Evolutionary conservation across 495 filamentous ascomycete species (phyloP), one percentile per base, ranked within the genome.

Genomic region (Pyronema domesticum): DNA sequence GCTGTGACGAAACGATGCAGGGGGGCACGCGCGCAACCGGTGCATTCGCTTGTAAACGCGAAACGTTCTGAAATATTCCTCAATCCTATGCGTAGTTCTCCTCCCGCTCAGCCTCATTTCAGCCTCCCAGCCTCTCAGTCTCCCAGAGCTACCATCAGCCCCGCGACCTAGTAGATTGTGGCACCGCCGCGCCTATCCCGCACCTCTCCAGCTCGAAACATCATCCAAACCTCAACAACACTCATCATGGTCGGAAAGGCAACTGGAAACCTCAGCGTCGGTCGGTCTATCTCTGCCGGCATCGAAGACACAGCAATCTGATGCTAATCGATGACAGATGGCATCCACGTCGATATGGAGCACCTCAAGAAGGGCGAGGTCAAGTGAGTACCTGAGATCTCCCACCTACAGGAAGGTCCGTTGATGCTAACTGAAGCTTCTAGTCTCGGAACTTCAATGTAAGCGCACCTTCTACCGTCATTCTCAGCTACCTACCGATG

Each of bases 391-490:
- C 11, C 35, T 0, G 48, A 49, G n/a, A 19, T 8, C 14, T 14
- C 42, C 53, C 57, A 37, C 51, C 19, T 34, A 52, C 50, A 30
- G 58, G 23, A 30, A 30, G 23, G 23, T 30, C 23, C 23, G 23
- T 30, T 30, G 35, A 53, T 57, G 19, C 54, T 56, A 58, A 60
- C 58, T 55, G 55, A 52, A 54, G 52, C 52, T 55, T 57, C 58
- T 57, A 87, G 89, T 71, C 76, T 98, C 57, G 91, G 91, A 72
- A 98, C 91, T 59, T 95, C 91, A 53, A 98, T 98, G 89, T 96
- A 75, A 77, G 83, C 69, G 14, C 46, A 54, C 56, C 49, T 54
- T 30, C 42, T 11, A 33, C 18, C 7, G 17, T 18, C 7, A 5
- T 50, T 17, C 47, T 17, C 47, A 13, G 47, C 8, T 50, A 34